Evolutionary conservation across 2,329 filamentous ascomycete species (phyloP).

Genomic region (Cercospora canescens): DNA sequence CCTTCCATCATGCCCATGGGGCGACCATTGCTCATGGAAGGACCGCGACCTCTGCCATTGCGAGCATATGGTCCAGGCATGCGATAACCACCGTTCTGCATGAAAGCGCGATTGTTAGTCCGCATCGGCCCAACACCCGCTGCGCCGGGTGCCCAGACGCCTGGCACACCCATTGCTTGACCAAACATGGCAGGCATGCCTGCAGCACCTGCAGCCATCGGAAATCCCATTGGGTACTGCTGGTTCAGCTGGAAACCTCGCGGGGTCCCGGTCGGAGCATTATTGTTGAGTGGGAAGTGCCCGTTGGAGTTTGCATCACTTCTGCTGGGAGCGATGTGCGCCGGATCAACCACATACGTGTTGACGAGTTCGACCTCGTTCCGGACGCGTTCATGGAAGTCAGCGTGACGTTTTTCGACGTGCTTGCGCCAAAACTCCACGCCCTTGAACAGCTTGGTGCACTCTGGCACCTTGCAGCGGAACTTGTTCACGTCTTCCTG

Average conservation of each 20-base stretch:
- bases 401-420: slow-evolving; percentile 89
- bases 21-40: slow-evolving; percentile 26
- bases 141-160: slow-evolving; percentile 21
- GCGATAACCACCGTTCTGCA: slow-evolving; percentile 26
- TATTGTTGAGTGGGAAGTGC: slow-evolving; percentile 81
- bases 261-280: slow-evolving; percentile 75
- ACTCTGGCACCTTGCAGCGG: slow-evolving; percentile 94
- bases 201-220: slow-evolving; percentile 37
- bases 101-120: slow-evolving; percentile 38
- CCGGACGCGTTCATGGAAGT: slow-evolving; percentile 79
- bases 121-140: slow-evolving; percentile 45
- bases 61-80: slow-evolving; percentile 33
- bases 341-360: slow-evolving; percentile 88
- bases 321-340: slow-evolving; percentile 89
- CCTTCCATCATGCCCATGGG: slow-evolving; percentile 53
- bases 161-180: slow-evolving; percentile 46
- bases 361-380: slow-evolving; percentile 91
- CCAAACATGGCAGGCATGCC: slow-evolving; percentile 35
- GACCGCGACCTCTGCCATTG: slow-evolving; percentile 32
- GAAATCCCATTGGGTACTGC: slow-evolving; percentile 41
- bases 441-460: slow-evolving; percentile 95
- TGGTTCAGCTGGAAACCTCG: slow-evolving; percentile 87
- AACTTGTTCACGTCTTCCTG: slow-evolving; percentile 98
- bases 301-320: slow-evolving; percentile 95
- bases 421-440: slow-evolving; percentile 98